Percentiles rank a stretch among this genome's conserved stretches.
Conservation (phyloP, 768 basidiomycete species). For the Coprinellus micaceus region DNA sequence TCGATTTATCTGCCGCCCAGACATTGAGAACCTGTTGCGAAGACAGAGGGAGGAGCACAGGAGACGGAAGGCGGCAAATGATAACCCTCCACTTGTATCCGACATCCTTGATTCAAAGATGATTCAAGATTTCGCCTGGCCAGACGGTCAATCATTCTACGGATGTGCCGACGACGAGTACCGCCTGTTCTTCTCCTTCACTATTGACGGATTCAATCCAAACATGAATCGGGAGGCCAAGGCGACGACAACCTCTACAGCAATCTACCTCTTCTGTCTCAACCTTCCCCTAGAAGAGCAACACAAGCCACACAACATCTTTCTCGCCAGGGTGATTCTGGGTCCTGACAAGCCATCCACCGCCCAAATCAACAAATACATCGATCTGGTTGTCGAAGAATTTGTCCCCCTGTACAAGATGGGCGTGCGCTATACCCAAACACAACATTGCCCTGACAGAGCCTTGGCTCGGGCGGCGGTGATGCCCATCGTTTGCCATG, state of each 20-base stretch:
- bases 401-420: slow-evolving; percentile 25
- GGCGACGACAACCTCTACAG: slow-evolving; percentile 19
- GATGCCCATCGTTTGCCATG: slow-evolving; percentile 30
- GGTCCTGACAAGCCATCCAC: slow-evolving; percentile 32
- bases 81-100: background rate
- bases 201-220: slow-evolving; percentile 32
- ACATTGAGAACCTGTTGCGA: slow-evolving; percentile 19
- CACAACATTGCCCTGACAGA: slow-evolving; percentile 17
- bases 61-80: background rate
- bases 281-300: slow-evolving; percentile 29
- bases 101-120: slow-evolving; percentile 4
- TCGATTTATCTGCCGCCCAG: slow-evolving; percentile 13
- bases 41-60: background rate
- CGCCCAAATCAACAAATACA: slow-evolving; percentile 31
- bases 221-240: slow-evolving; percentile 22
- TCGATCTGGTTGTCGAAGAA: slow-evolving; percentile 33
- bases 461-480: slow-evolving; percentile 21
- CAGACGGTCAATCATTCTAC: slow-evolving; percentile 4
- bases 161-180: slow-evolving; percentile 6
- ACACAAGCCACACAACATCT: slow-evolving; percentile 34
- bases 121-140: slow-evolving; percentile 1
- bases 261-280: slow-evolving; percentile 27
- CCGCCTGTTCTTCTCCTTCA: slow-evolving; percentile 21
- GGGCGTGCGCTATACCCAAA: slow-evolving; percentile 24
- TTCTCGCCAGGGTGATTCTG: slow-evolving; percentile 32